These are phyloP conservation scores for Neovahlkampfia damariscottae DNA, from an alignment of 78 protist genomes.

Conservation along the genomic window DNA sequence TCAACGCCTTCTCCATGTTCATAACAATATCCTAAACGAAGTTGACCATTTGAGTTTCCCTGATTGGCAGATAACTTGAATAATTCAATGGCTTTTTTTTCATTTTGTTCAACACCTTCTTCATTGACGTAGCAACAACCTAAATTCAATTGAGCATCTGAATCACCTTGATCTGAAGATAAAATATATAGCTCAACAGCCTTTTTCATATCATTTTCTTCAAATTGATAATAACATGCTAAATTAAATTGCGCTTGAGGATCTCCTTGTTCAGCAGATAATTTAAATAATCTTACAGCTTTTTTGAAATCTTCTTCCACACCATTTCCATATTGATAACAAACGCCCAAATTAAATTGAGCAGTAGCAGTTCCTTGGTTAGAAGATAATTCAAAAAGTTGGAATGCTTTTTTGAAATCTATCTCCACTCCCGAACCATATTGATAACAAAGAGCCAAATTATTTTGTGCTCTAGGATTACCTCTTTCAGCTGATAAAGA, in stretches of 20 bases:
- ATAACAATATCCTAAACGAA: not conserved
- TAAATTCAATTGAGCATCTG: not conserved
- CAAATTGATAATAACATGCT: not conserved
- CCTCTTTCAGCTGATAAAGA: too few species aligned
- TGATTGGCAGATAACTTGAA: not conserved
- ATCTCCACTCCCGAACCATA: too few species aligned
- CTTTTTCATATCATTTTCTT: not conserved
- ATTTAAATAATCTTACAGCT: slow-evolving; percentile 1
- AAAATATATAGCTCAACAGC: not conserved
- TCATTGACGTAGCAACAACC: not conserved
- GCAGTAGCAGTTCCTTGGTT: too few species aligned
- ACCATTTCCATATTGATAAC: too few species aligned
- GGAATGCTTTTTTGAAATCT: too few species aligned
- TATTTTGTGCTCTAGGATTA: too few species aligned
- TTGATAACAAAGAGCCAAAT: too few species aligned
- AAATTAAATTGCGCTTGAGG: not conserved
- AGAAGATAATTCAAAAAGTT: too few species aligned
- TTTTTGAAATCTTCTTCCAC: not conserved
- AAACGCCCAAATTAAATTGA: too few species aligned
- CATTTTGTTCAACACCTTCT: not conserved
- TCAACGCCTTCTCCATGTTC: not conserved
- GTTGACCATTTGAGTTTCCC: not conserved
- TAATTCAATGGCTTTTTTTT: not conserved
- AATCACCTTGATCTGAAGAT: not conserved
- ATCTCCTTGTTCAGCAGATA: slow-evolving; percentile 2